Evolutionary conservation across 352 stramenopile species (phyloP).

Genomic region (Peronospora belbahrii): DNA sequence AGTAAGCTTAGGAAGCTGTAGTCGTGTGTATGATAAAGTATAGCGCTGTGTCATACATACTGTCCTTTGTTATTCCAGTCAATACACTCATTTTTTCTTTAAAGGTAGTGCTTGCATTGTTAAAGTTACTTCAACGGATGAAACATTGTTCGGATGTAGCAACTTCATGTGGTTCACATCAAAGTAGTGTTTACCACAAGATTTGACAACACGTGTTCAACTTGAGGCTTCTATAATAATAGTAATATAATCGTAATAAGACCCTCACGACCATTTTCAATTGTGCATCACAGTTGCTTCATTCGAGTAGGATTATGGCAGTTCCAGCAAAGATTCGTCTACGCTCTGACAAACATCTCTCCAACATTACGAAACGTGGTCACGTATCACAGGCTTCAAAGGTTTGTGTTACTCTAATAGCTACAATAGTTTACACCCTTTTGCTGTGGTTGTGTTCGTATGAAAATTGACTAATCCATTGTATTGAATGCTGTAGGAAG

Average conservation of each 20-base stretch:
- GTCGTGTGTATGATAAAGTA: slow-evolving; percentile 6
- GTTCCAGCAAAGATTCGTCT: slow-evolving; percentile 78
- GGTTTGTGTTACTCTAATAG: slow-evolving; percentile 25
- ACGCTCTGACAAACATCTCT: slow-evolving; percentile 80
- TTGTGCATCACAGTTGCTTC: slow-evolving; percentile 16
- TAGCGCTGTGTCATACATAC: background rate
- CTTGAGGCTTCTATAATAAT: background rate
- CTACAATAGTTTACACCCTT: too few relatives aligned
- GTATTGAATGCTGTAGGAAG: slow-evolving; percentile 33
- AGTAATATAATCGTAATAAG: too few relatives aligned
- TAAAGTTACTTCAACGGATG: background rate
- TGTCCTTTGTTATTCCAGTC: slow-evolving; percentile 17
- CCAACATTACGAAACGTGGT: slow-evolving; percentile 85
- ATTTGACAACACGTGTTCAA: slow-evolving; percentile 9
- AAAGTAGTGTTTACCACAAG: background rate
- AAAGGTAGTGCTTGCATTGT: background rate
- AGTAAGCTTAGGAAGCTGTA: slow-evolving; percentile 24
- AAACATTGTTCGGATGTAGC: too few relatives aligned
- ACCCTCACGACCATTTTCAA: slow-evolving; percentile 16
- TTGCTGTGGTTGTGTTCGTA: too few relatives aligned
- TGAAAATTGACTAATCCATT: background rate
- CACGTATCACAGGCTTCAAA: slow-evolving; percentile 70
- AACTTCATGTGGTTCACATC: slow-evolving; percentile 7
- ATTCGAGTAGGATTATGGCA: slow-evolving; percentile 25
- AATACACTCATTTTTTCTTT: slow-evolving; percentile 5